Conservation (phyloP, 106 monocot genomes). For the Dendrobium nobile region DNA sequence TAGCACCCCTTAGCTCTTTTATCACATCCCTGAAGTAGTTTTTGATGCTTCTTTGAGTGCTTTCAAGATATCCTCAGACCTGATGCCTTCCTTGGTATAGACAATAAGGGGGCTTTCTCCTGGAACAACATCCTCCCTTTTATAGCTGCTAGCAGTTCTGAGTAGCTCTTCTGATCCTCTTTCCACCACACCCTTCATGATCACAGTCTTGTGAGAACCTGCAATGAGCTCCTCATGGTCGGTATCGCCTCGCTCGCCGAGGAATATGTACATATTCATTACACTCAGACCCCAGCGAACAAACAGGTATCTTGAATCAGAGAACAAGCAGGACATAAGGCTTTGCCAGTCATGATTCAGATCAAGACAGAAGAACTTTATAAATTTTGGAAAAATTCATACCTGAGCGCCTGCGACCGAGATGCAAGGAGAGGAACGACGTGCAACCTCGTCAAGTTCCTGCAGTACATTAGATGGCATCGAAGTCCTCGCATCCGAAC, state of each 20-base stretch:
- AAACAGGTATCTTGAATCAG: constrained; percentile 52
- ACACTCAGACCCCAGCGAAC: constrained; percentile 87
- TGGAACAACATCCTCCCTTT: constrained; percentile 81
- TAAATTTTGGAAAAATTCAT: background rate
- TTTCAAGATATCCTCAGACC: constrained; percentile 60
- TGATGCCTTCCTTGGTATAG: constrained; percentile 34
- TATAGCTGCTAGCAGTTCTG: constrained; percentile 71
- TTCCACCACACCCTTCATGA: constrained; percentile 62
- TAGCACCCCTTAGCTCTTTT: background rate
- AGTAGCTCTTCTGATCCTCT: constrained; percentile 76
- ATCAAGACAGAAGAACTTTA: background rate
- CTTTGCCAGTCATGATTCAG: background rate
- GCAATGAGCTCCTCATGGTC: constrained; percentile 83
- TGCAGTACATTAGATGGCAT: constrained; percentile 92
- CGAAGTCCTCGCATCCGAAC: constrained; percentile 80
- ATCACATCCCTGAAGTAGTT: constrained; percentile 34
- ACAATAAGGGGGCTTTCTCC: constrained; percentile 55
- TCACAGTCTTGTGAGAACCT: constrained; percentile 87
- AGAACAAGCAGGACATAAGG: background rate
- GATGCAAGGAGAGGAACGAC: constrained; percentile 89
- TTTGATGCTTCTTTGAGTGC: constrained; percentile 68
- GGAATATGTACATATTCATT: constrained; percentile 73
- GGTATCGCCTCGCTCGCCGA: constrained; percentile 83
- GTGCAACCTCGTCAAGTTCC: constrained; percentile 76
- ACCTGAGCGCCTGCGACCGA: constrained; percentile 90